Conservation (phyloP, 83 land plant species). For the Thuja plicata region DNA sequence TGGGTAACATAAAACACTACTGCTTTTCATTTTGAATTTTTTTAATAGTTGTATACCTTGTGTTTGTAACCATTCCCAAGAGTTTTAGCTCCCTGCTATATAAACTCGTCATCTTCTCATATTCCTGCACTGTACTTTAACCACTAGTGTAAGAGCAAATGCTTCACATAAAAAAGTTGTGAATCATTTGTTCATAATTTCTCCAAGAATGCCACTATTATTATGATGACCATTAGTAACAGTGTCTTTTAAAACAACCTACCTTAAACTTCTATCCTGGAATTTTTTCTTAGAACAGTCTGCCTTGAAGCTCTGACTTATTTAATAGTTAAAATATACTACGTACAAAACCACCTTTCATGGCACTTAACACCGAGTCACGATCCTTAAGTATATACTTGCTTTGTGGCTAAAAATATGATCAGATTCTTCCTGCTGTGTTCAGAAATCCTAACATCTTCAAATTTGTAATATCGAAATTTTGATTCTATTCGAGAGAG, state of each 20-base stretch:
- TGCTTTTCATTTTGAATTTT: not conserved
- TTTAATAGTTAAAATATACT: not conserved
- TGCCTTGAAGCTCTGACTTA: not conserved
- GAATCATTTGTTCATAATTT: not conserved
- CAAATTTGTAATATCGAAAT: not conserved
- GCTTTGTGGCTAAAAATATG: not conserved
- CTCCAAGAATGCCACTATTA: not conserved
- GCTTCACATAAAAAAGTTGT: not conserved
- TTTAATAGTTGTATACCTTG: not conserved
- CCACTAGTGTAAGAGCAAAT: not conserved
- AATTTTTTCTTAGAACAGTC: not conserved
- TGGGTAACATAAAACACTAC: not conserved
- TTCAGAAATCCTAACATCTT: not conserved
- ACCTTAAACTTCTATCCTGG: not conserved
- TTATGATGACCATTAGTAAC: not conserved
- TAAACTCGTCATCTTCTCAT: not conserved
- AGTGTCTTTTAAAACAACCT: not conserved
- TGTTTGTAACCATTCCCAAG: not conserved
- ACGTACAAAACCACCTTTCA: not conserved
- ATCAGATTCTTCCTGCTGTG: not conserved
- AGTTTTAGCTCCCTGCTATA: not conserved
- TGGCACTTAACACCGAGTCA: not conserved
- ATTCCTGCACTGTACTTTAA: not conserved
- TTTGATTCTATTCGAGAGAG: not conserved
- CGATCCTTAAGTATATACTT: not conserved